Evolutionary conservation across 768 basidiomycete species (phyloP), one percentile per base, ranked within the genome.

Genomic region (Hirschioporus abietinus): DNA sequence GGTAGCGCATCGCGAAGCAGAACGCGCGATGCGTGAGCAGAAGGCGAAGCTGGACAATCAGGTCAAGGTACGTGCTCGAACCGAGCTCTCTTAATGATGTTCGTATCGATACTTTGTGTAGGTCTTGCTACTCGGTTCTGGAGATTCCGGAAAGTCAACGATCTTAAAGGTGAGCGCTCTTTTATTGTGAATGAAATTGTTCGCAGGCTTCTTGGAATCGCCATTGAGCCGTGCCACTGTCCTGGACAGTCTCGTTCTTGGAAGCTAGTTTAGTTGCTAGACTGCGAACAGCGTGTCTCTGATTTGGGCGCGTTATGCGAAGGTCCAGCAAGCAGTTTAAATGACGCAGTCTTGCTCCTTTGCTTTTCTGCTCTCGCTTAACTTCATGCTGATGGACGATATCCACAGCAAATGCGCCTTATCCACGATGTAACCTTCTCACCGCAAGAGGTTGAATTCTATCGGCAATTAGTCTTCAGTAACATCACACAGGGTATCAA

Each of bases 81-180:
- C 24, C 9, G 27, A 10, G 7, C 8, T 7, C 25, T 60, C 61
- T 35, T 63, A 30, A 52, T 23, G 61, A 65, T 64, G 59, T 64
- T 60, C 8, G 5, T 60, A 52, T 52, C 60, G 9, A n/a, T 35
- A 34, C 27, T 20, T 35, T 63, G 7, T 66, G 24, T 68, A 95
- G 90, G 89, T 97, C 18, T 82, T 98, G 63, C 82, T 98, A 26
- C 83, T 98, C 52, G 95, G 95, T 58, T 95, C 95, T 58, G 95
- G 95, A 30, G 95, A 96, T 74, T 92, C 90, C 35, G 95, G 95
- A 25, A 98, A 97, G 78, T 93, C 91, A 7, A 97, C 95, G 9
- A 84, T 97, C 72, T 83, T 95, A 76, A 95, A 95, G 82, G 90
- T 90, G 68, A 59, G 74, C 35, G 63, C 67, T 30, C 23, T 25